Evolutionary conservation across 768 basidiomycete genomes (phyloP).

Genomic region (Cytidiella melzeri): DNA sequence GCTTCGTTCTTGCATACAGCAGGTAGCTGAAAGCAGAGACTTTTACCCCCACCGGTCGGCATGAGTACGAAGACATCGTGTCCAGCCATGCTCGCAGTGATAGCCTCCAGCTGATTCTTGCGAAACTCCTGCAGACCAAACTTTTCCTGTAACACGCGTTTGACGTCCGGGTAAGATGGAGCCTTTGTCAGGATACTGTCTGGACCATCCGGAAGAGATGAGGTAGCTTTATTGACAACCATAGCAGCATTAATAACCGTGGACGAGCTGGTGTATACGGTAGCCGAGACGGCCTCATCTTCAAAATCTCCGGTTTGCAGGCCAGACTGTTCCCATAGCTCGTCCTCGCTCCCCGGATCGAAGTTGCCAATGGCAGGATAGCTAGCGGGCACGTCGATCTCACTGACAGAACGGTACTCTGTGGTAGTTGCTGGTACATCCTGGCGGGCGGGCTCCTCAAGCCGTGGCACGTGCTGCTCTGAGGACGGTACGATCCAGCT

Average conservation of each 20-base stretch:
- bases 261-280: too few species aligned
- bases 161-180: conserved; percentile 29
- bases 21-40: conserved; percentile 85
- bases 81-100: conserved; percentile 71
- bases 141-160: conserved; percentile 42
- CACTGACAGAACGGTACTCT: not conserved
- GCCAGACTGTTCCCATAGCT: conserved; percentile 3
- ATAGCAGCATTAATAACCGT: too few species aligned
- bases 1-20: conserved; percentile 70
- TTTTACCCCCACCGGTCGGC: conserved; percentile 94
- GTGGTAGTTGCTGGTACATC: not conserved
- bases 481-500: not conserved
- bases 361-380: not conserved
- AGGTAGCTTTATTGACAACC: too few species aligned
- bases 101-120: conserved; percentile 79
- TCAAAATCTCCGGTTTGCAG: not conserved
- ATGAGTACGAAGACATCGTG: conserved; percentile 91
- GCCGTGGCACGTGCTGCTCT: not conserved
- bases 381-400: not conserved
- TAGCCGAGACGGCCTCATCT: too few species aligned
- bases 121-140: conserved; percentile 73
- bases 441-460: not conserved
- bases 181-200: conserved; percentile 7
- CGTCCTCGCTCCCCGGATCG: conserved; percentile 3
- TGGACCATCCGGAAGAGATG: not conserved